Percentiles rank a stretch among this genome's conserved stretches.
phyloP scores from a whole-genome alignment of 331 rosid genomes.

The Dryas integrifolia region DNA sequence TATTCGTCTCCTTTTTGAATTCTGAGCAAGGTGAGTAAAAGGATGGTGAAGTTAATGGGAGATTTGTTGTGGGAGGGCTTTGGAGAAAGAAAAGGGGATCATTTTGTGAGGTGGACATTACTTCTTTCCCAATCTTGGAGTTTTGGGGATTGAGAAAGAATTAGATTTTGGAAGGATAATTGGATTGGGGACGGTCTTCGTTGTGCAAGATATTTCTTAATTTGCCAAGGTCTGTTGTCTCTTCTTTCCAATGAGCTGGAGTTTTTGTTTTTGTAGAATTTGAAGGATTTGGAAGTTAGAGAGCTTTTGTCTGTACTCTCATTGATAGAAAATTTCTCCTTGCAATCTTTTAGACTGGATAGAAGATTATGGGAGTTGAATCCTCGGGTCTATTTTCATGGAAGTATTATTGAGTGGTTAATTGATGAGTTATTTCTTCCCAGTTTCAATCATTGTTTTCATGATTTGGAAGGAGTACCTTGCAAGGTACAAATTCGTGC shows the following conservation, averaged over 20 bases:
- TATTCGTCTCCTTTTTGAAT: background rate
- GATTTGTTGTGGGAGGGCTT: background rate
- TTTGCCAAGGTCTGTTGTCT: background rate
- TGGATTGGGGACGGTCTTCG: background rate
- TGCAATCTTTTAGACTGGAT: background rate
- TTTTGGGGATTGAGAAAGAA: background rate
- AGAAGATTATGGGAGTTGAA: background rate
- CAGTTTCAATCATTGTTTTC: background rate
- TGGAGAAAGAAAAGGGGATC: background rate
- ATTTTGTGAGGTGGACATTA: background rate
- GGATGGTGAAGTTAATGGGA: background rate
- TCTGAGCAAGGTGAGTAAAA: background rate
- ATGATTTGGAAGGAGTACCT: background rate
- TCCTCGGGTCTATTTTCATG: conserved; percentile 5
- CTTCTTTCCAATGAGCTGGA: background rate
- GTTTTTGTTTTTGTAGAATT: background rate
- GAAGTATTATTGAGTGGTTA: background rate
- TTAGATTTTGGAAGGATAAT: background rate
- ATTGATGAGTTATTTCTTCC: too few species aligned
- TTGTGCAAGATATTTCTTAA: background rate
- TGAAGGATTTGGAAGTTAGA: background rate
- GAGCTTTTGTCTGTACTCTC: background rate
- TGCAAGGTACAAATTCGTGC: background rate
- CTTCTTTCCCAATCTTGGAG: background rate
- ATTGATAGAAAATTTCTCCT: background rate